phyloP scores from a whole-genome alignment of 2,329 filamentous ascomycete species.

The Tolypocladium endophyticum region DNA sequence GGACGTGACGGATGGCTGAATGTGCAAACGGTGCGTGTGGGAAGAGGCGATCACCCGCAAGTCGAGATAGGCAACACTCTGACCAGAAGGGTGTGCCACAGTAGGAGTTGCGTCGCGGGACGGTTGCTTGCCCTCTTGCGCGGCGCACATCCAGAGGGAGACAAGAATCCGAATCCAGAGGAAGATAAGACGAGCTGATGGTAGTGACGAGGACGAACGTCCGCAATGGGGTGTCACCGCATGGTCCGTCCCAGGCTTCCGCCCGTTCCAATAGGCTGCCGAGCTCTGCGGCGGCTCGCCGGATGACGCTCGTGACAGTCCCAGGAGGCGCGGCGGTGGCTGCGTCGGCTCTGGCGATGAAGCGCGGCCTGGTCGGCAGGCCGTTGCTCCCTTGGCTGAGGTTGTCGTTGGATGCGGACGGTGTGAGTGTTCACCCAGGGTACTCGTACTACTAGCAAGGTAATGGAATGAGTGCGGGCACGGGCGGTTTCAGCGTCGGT shows the following conservation, averaged over 20 bases:
- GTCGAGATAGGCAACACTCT: background rate
- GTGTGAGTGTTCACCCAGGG: background rate
- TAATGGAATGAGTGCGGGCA: background rate
- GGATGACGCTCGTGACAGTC: background rate
- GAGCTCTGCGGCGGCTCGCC: background rate
- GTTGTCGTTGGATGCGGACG: background rate
- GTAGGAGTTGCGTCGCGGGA: background rate
- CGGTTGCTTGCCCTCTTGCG: background rate
- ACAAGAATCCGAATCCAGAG: too few relatives aligned
- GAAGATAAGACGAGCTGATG: background rate
- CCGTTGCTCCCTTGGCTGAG: background rate
- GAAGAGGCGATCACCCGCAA: background rate
- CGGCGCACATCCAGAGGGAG: background rate
- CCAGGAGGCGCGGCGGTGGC: background rate
- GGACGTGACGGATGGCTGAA: background rate
- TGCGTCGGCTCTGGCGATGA: background rate
- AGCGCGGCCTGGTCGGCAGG: background rate
- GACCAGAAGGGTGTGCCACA: background rate
- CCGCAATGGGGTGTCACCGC: background rate
- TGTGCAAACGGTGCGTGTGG: background rate
- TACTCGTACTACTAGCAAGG: too few relatives aligned
- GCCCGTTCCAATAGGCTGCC: background rate
- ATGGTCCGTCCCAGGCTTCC: background rate
- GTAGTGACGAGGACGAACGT: background rate
- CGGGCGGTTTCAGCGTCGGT: conserved; percentile 2